Evolutionary conservation across 2,329 filamentous ascomycete species (phyloP).

Genomic region (Furcasterigmium furcatum): DNA sequence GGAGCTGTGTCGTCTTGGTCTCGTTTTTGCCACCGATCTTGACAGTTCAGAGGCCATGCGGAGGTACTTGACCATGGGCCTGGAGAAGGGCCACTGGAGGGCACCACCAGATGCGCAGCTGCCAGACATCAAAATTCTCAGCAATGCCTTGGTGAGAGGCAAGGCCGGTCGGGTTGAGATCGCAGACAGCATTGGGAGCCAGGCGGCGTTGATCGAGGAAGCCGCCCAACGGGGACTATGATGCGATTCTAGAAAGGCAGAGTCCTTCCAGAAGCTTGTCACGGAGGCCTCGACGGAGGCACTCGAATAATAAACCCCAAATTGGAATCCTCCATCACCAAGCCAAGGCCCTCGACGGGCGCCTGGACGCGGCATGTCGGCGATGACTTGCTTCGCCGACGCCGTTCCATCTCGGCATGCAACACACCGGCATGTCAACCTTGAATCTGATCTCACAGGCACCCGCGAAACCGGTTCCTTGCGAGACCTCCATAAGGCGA

Average conservation of each 20-base stretch:
- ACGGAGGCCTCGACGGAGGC: too few relatives aligned
- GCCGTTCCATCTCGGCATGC: too few relatives aligned
- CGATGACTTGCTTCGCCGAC: too few relatives aligned
- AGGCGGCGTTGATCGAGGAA: not conserved
- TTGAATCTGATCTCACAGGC: too few relatives aligned
- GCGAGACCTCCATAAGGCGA: too few relatives aligned
- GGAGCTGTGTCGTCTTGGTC: conserved; percentile 22
- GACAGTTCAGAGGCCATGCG: conserved; percentile 1
- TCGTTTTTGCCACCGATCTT: conserved; percentile 24
- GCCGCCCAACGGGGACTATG: too few relatives aligned
- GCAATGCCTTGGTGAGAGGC: not conserved
- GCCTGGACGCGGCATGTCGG: too few relatives aligned
- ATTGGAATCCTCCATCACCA: not conserved
- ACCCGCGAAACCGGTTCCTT: too few relatives aligned
- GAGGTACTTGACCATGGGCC: conserved; percentile 7
- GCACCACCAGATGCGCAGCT: not conserved
- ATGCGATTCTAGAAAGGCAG: too few relatives aligned
- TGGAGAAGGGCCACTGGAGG: conserved; percentile 4
- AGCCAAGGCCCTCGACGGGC: not conserved
- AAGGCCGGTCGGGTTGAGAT: not conserved
- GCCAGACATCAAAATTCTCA: not conserved
- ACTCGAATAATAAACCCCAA: not conserved
- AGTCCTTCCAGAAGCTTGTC: too few relatives aligned
- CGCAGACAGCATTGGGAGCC: not conserved
- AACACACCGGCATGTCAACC: too few relatives aligned